Percentiles rank a stretch among this genome's conserved stretches.
Evolutionary conservation across 140 eudicot species (phyloP).

Genomic region (Senecio squalidus): DNA sequence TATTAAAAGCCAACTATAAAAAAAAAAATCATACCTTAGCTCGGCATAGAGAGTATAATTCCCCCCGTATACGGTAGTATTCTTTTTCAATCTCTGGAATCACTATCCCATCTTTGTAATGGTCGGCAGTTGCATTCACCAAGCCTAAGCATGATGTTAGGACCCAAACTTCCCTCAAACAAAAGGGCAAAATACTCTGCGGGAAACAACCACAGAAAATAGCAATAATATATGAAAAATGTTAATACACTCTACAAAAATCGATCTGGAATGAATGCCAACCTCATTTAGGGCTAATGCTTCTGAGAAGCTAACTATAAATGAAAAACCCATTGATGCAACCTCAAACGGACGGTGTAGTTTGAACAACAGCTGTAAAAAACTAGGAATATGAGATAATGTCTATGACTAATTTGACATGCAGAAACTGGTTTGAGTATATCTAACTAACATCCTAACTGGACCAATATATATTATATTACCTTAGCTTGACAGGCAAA

Average conservation of each 20-base stretch:
- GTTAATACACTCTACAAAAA: neutral
- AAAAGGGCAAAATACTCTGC: conserved; percentile 82
- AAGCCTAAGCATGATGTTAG: conserved; percentile 77
- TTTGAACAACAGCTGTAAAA: conserved; percentile 71
- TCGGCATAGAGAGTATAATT: conserved; percentile 66
- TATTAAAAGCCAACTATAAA: neutral
- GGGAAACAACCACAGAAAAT: conserved; percentile 6
- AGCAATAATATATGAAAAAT: conserved; percentile 8
- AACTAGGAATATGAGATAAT: neutral
- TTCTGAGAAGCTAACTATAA: conserved; percentile 78
- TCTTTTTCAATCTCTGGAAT: conserved; percentile 78
- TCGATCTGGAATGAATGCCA: neutral
- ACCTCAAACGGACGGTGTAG: conserved; percentile 87
- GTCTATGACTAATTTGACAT: neutral
- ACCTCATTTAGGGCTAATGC: conserved; percentile 81
- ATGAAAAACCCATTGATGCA: conserved; percentile 80
- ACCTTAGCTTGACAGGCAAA: conserved; percentile 98
- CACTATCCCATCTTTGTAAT: conserved; percentile 55
- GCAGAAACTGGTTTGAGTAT: conserved; percentile 2
- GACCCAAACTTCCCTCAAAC: conserved; percentile 90
- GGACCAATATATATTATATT: conserved; percentile 5
- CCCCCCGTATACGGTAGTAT: conserved; percentile 88
- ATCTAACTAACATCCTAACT: neutral
- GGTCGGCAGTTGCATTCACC: conserved; percentile 64
- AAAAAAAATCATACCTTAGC: too few species aligned